Base-by-base conservation (phyloP, 345 rosid species). In the Adansonia digitata region DNA sequence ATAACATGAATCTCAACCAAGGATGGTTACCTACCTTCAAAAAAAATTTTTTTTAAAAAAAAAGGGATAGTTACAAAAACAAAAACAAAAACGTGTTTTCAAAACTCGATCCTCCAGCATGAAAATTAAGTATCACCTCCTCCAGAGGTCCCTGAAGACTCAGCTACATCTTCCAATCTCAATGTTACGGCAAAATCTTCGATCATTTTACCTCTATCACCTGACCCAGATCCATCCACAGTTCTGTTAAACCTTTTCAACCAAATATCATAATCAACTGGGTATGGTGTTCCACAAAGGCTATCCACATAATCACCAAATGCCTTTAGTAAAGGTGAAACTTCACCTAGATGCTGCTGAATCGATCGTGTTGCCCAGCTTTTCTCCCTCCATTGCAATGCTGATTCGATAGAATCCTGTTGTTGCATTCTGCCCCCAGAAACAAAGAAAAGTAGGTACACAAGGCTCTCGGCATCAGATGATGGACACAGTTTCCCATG, bases 301-400 rank as follows among this genome's bases (percentile, higher is more conserved):
- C 86, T 86, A 78, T 89, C 93, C 31, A 89, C 88, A 77, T 89
- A 89, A 81, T 89, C 93, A 15, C 87, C 89, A 79, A 89, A 85
- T 31, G 93, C 93, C 86, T 89, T 89, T 5, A 89, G 69, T 31
- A 89, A 77, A 49, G 91, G 83, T 6, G 89, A 87, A 40, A 83
- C 85, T 61, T 85, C 86, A 3, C 93, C 86, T 6, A 89, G 91
- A 43, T 85, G 82, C 69, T 82, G 84, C 78, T 89, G 93, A 29
- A 89, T 89, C 35, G 56, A 75, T 4, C 91, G 84, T 49, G 75
- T 81, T 12, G 85, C 81, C 93, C 93, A 89, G 75, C 82, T 84
- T 69, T 62, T 82, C 80, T 89, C 93, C 83, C 89, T 87, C 93
- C 93, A 89, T 29, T 84, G 89, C 85, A 89, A 63, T 1, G 93